Percentiles rank a stretch among this genome's conserved stretches.
These are phyloP conservation scores for Ogataea chonburiensis DNA, from an alignment of 805 yeast species.

Conservation along the genomic window DNA sequence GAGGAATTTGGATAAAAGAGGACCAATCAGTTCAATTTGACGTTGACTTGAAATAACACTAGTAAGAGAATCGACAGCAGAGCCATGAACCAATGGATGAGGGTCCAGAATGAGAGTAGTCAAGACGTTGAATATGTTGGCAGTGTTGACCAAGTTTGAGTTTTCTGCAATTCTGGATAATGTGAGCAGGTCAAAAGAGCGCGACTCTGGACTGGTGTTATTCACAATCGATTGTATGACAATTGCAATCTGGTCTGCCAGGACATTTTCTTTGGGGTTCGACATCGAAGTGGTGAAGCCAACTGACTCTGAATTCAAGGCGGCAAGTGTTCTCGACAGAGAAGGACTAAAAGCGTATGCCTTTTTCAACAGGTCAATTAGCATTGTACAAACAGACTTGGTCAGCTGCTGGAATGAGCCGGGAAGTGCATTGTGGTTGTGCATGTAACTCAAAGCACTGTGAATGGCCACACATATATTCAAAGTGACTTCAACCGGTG, in stretches of 20 bases:
- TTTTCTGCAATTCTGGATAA: constrained; percentile 34
- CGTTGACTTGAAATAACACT: constrained; percentile 54
- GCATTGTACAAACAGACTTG: constrained; percentile 21
- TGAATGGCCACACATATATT: constrained; percentile 67
- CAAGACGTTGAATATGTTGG: constrained; percentile 53
- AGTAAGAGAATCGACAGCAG: constrained; percentile 62
- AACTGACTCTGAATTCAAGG: constrained; percentile 33
- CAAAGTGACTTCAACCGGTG: constrained; percentile 32
- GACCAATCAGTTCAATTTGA: constrained; percentile 27
- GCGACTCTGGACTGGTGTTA: constrained; percentile 58
- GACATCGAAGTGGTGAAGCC: constrained; percentile 32
- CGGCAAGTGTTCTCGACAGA: constrained; percentile 12
- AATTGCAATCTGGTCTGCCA: constrained; percentile 46
- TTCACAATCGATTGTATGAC: constrained; percentile 65
- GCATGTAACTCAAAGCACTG: constrained; percentile 40
- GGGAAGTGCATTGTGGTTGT: constrained; percentile 20
- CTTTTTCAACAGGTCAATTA: constrained; percentile 32
- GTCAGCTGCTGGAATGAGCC: constrained; percentile 20
- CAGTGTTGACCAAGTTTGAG: constrained; percentile 35
- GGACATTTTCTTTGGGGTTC: constrained; percentile 23
- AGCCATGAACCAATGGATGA: constrained; percentile 78
- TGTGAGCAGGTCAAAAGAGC: constrained; percentile 57
- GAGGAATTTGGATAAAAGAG: constrained; percentile 44
- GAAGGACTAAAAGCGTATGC: constrained; percentile 24
- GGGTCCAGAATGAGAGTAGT: constrained; percentile 70